Evolutionary conservation across 495 filamentous ascomycete genomes (phyloP).

Genomic region (Penicillium coprophilum): DNA sequence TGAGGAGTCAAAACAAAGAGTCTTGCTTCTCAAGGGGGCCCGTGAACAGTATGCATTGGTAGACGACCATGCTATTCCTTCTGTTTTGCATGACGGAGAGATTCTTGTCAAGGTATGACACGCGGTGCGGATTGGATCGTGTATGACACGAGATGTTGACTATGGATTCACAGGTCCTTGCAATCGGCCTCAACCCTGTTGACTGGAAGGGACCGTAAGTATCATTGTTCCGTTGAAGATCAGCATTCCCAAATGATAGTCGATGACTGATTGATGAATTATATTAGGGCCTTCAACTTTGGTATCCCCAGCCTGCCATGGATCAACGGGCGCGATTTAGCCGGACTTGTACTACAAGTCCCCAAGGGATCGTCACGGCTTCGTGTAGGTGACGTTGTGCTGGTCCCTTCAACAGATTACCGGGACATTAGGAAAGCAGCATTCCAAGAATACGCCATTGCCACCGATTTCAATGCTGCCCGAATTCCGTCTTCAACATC

Average conservation of each 20-base stretch:
- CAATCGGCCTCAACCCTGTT: slow-evolving; percentile 67
- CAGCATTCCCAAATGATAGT: neutral
- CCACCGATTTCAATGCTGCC: slow-evolving; percentile 62
- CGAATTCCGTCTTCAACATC: slow-evolving; percentile 50
- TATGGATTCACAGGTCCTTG: slow-evolving; percentile 35
- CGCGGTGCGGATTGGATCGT: neutral
- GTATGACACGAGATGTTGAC: slow-evolving; percentile 12
- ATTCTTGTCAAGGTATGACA: slow-evolving; percentile 52
- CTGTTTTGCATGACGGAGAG: slow-evolving; percentile 45
- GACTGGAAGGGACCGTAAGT: slow-evolving; percentile 73
- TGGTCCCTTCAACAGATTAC: slow-evolving; percentile 68
- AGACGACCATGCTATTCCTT: slow-evolving; percentile 51
- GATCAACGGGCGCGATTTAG: slow-evolving; percentile 64
- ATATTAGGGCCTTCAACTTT: slow-evolving; percentile 60
- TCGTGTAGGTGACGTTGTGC: slow-evolving; percentile 55
- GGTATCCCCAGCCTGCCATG: slow-evolving; percentile 63
- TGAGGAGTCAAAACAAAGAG: slow-evolving; percentile 28
- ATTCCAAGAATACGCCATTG: slow-evolving; percentile 67
- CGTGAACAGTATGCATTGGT: slow-evolving; percentile 44
- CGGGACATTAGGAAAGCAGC: slow-evolving; percentile 66
- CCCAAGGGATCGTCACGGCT: slow-evolving; percentile 45
- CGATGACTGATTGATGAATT: slow-evolving; percentile 6
- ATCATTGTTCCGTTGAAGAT: neutral
- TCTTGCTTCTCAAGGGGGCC: slow-evolving; percentile 35
- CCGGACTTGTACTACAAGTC: slow-evolving; percentile 56